Base-by-base conservation (phyloP, 352 stramenopile species). In the Globisporangium cystogenes region DNA sequence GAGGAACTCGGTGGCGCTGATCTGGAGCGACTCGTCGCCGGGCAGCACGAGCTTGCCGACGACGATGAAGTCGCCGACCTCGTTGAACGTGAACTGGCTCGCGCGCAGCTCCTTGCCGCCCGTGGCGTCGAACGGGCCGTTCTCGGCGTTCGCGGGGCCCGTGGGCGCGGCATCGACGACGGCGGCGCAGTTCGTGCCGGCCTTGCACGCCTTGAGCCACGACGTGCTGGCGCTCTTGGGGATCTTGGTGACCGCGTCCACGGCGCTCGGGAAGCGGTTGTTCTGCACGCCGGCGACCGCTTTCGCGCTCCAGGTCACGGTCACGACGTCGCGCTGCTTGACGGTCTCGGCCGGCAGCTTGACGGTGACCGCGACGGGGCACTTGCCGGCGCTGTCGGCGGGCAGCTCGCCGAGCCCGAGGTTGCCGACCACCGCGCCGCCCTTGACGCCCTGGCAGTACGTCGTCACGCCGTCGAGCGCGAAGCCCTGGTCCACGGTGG, bases 401-500 rank as follows among this genome's bases (percentile, higher is more conserved):
- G 70, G 50, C 27, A 92, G 54, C 23, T 74, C 56, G 48, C 72
- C 53, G 57, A 90, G 85, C 18, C 29, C 67, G 12, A 86, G 64
- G 23, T 63, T 68, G 14, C 63, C 65, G 26, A 60, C 62, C 12
- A 47, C 20, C 10, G 48, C 60, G 31, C 35, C 37, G 27, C 42
- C 39, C 31, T 50, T 65, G 20, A 82, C 53, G 51, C 78, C 81
- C 67, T 88, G 72, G 60, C 81, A 92, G 60, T 92, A 92, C 8
- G 81, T 92, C 23, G 74, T 85, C 5, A 58, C 29, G 35, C 81
- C 78, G 48, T 92, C 76, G 40, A 74, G 59, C 24, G 63, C 70
- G 51, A 85, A 92, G 15, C 76, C 78, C 45, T 67, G 68, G 57
- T 91, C 81, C 21, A 91, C 80, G 57, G 82, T 75, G 31, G 55